Evolutionary conservation across 169 alveolate species (phyloP).

Genomic region (Cryptosporidium sp.): DNA sequence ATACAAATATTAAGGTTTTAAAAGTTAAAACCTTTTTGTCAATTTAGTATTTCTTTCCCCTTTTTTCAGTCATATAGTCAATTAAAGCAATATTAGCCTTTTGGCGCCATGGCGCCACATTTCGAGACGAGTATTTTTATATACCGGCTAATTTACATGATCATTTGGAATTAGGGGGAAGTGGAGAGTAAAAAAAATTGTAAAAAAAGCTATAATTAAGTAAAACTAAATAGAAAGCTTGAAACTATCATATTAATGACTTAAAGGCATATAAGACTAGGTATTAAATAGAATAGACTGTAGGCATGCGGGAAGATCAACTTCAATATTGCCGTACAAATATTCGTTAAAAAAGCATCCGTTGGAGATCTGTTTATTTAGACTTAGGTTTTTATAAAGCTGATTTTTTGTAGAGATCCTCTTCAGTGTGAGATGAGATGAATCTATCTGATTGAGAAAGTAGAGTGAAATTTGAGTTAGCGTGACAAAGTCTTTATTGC

Average conservation of each 20-base stretch:
- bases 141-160: conserved; percentile 19
- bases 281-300: conserved; percentile 14
- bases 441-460: conserved; percentile 43
- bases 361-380: background rate
- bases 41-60: background rate
- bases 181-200: background rate
- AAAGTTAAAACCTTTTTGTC: background rate
- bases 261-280: background rate
- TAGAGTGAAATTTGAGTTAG: background rate
- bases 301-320: conserved; percentile 60
- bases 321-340: conserved; percentile 24
- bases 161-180: background rate
- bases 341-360: conserved; percentile 17
- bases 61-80: conserved; percentile 9
- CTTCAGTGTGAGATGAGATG: conserved; percentile 46
- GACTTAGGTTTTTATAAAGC: conserved; percentile 3
- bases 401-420: conserved; percentile 33
- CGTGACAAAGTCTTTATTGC: background rate
- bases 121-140: conserved; percentile 33
- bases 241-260: background rate
- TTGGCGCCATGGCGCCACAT: conserved; percentile 50
- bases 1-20: background rate
- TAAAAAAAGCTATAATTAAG: background rate
- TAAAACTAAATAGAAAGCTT: too few relatives aligned
- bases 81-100: background rate